These are phyloP conservation scores for sunflower (Helianthus annuus) DNA, from an alignment of 129 eudicot species.

Conservation along the genomic window DNA sequence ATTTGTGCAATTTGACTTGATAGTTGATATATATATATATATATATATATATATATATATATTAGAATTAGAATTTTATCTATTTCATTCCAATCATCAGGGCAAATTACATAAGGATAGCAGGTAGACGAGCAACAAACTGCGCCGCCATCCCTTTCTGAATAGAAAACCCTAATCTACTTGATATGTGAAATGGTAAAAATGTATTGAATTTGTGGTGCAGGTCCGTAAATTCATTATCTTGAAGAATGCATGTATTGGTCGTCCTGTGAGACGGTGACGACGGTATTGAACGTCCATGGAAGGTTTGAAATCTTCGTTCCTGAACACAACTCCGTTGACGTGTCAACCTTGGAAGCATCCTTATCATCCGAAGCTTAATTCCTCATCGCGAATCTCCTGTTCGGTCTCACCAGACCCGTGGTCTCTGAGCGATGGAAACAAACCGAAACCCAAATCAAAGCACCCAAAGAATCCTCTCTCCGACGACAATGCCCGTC, in stretches of 20 bases:
- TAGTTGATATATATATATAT: too few species aligned
- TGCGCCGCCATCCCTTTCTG: too few species aligned
- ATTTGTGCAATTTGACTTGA: too few species aligned
- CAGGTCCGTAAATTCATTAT: background rate
- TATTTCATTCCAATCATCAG: too few species aligned
- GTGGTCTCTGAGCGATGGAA: conserved; percentile 84
- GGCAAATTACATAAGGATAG: too few species aligned
- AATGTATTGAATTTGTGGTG: background rate
- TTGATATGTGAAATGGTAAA: too few species aligned
- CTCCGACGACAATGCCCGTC: conserved; percentile 89
- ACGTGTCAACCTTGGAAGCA: conserved; percentile 25
- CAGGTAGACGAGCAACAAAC: too few species aligned
- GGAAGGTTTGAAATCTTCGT: conserved; percentile 61
- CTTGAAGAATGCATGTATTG: conserved; percentile 4
- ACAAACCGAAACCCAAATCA: conserved; percentile 76
- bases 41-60: too few species aligned
- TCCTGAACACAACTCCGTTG: conserved; percentile 41
- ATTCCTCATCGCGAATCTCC: conserved; percentile 27
- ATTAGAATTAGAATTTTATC: too few species aligned
- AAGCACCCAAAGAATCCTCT: conserved; percentile 78
- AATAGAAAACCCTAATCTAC: too few species aligned
- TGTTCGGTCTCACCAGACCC: conserved; percentile 71
- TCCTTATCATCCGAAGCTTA: background rate
- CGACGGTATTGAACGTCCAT: conserved; percentile 18
- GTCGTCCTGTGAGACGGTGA: background rate